phyloP scores from a whole-genome alignment of 2,329 filamentous ascomycete genomes.

The Shiraia bambusicola region DNA sequence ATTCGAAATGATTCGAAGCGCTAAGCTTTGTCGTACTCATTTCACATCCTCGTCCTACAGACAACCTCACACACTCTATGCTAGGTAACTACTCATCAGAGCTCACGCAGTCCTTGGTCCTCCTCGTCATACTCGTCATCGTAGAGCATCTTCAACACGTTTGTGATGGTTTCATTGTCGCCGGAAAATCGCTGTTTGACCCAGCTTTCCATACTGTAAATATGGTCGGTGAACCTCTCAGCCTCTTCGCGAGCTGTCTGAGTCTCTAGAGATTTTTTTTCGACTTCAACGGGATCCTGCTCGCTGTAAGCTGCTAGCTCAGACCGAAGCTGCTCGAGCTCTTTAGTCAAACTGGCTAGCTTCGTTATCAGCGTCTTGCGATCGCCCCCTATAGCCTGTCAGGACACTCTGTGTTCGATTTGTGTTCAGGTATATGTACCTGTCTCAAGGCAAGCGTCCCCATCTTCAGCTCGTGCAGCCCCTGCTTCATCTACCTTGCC shows the following conservation, averaged over 20 bases:
- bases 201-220: slow-evolving; percentile 51
- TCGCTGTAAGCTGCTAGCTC: slow-evolving; percentile 50
- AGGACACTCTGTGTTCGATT: background rate
- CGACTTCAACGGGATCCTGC: slow-evolving; percentile 49
- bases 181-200: slow-evolving; percentile 37
- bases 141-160: slow-evolving; percentile 51
- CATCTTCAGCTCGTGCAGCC: slow-evolving; percentile 43
- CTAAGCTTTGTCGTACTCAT: no score
- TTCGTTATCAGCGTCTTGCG: slow-evolving; percentile 43
- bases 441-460: slow-evolving; percentile 37
- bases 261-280: slow-evolving; percentile 42
- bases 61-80: background rate
- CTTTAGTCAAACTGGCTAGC: slow-evolving; percentile 40
- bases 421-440: slow-evolving; percentile 14
- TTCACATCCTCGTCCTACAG: no score
- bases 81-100: slow-evolving; percentile 14
- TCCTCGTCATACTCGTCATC: slow-evolving; percentile 58
- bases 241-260: slow-evolving; percentile 31
- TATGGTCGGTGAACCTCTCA: slow-evolving; percentile 48
- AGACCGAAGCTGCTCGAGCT: slow-evolving; percentile 42
- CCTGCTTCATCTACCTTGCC: slow-evolving; percentile 44
- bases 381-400: slow-evolving; percentile 24
- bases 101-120: slow-evolving; percentile 52
- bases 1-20: slow-evolving; percentile 27
- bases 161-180: slow-evolving; percentile 49